Evolutionary conservation across 2,329 filamentous ascomycete species (phyloP).

Genomic region (Calonectria crousiana): DNA sequence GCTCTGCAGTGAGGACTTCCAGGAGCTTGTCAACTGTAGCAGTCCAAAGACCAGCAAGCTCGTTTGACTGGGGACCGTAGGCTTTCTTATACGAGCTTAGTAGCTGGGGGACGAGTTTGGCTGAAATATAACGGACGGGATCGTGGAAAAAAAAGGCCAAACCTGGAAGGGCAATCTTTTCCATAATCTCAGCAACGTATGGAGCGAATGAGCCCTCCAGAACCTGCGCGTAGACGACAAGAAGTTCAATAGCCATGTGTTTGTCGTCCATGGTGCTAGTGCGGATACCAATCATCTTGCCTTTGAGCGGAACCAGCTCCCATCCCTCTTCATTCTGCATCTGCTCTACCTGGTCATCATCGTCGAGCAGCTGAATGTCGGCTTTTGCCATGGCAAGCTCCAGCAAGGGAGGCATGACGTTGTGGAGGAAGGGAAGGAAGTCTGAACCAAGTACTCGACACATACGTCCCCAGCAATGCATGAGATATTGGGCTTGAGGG

Average conservation of each 20-base stretch:
- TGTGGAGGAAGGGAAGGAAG: constrained; percentile 92
- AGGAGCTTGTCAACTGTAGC: constrained; percentile 90
- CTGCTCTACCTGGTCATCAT: constrained; percentile 92
- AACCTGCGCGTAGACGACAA: constrained; percentile 96
- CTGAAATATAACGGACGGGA: constrained; percentile 93
- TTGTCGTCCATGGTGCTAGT: constrained; percentile 98
- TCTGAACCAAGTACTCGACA: constrained; percentile 91
- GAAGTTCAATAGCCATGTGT: constrained; percentile 98
- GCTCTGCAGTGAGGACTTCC: constrained; percentile 92
- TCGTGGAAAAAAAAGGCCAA: constrained; percentile 99
- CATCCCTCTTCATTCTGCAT: constrained; percentile 96
- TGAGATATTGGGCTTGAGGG: constrained; percentile 94
- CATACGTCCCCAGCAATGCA: constrained; percentile 99
- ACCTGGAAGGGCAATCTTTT: constrained; percentile 93
- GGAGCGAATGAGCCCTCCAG: constrained; percentile 93
- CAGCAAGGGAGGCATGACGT: constrained; percentile 93
- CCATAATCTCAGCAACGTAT: constrained; percentile 93
- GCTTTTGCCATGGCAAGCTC: constrained; percentile 95
- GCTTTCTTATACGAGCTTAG: constrained; percentile 95
- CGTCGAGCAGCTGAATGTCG: constrained; percentile 95
- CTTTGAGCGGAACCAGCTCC: constrained; percentile 96
- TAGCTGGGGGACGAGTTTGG: constrained; percentile 93
- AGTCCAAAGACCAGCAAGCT: constrained; percentile 86
- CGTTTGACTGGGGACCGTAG: constrained; percentile 82
- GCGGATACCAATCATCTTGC: constrained; percentile 98